Evolutionary conservation across 78 protist genomes (phyloP), one percentile per base, ranked within the genome.

Genomic region (Guillardia theta): DNA sequence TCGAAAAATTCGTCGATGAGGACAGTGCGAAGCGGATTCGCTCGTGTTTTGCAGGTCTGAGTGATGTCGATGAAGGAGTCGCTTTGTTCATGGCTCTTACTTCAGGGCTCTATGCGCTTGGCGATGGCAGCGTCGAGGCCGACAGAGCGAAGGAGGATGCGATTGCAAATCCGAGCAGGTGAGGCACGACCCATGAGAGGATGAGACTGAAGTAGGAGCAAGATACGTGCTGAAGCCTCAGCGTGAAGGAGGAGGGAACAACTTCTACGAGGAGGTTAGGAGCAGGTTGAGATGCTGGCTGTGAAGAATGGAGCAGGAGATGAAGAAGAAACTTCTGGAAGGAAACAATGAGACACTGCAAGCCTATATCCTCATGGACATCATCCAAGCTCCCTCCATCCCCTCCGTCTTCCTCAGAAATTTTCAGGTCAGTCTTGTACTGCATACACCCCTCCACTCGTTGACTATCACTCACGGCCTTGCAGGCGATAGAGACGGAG

Each of bases 221-320:
- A 94, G 87, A 24, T 98, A 87, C 30, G 98, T 98, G 18, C 97
- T 98, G 90, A 98, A 98, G 93, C 99, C 99, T n/a, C 98, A 97
- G 95, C 95, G 98, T n/a, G 99, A 98, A 54, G 99, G 99, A 30
- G 99, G 99, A 24, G 90, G 98, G n/a, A 96, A 96, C 95, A 96
- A 96, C 92, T 64, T 93, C 39, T 96, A 96, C 44, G 93, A 76
- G 33, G 95, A 21, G n/a, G n/a, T n/a, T n/a, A n/a, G 1, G 94
- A 94, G 30, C 53, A 95, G 18, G 92, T 18, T 10, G 27, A 21
- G 10, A 39, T 90, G 37, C 45, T 96, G 12, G 21, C 45, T 30
- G 46, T 37, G 39, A n/a, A 94, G 94, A 37, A 36, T 54, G 47
- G 27, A 94, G 58, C 46, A 45, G 64, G 4, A 77, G 33, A 41